A percentile compares a stretch with the other conserved stretches of the same genome.
phyloP scores from a whole-genome alignment of 164 flowering plant species.

The Vitis vinifera region ASM3070453v1 NC_081813.1:23197001-23197500 shows the following conservation, averaged over 20 bases:
- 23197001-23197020: slow-evolving; percentile 25
- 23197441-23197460: background rate
- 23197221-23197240: slow-evolving; percentile 40
- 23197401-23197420: slow-evolving; percentile 61
- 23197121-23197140: slow-evolving; percentile 19
- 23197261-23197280: slow-evolving; percentile 42
- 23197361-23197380: slow-evolving; percentile 67
- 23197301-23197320: slow-evolving; percentile 57
- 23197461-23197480: no score
- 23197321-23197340: slow-evolving; percentile 45
- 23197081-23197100: slow-evolving; percentile 16
- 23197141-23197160: slow-evolving; percentile 29
- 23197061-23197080: slow-evolving; percentile 25
- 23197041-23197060: slow-evolving; percentile 26
- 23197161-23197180: slow-evolving; percentile 27
- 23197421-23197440: slow-evolving; percentile 56
- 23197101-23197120: slow-evolving; percentile 5
- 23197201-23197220: slow-evolving; percentile 21
- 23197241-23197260: slow-evolving; percentile 35
- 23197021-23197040: slow-evolving; percentile 23
- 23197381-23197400: slow-evolving; percentile 62
- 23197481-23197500: no score
- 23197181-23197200: slow-evolving; percentile 7
- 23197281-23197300: slow-evolving; percentile 52
- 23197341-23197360: slow-evolving; percentile 59